phyloP scores from a whole-genome alignment of 306 rosid species.

The Cucurbita pepo region DNA sequence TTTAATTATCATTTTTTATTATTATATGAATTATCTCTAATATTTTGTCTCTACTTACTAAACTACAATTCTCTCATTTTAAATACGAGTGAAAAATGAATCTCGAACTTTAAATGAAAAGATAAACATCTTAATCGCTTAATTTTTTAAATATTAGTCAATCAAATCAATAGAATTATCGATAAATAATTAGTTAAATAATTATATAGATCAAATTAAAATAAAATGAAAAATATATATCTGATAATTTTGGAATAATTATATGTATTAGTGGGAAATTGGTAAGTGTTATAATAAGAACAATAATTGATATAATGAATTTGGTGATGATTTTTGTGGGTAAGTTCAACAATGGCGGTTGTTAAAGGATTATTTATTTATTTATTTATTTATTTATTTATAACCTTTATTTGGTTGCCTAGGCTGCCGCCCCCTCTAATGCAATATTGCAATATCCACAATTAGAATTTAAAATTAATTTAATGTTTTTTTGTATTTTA shows the following conservation, averaged over 20 bases:
- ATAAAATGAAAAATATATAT: neutral
- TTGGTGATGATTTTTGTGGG: neutral
- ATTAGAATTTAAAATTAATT: too few species aligned
- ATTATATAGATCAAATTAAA: neutral
- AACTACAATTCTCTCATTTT: too few species aligned
- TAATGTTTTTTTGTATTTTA: neutral
- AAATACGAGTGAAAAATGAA: too few species aligned
- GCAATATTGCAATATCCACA: neutral
- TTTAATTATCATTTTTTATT: too few species aligned
- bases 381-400: neutral
- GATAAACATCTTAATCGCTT: too few species aligned
- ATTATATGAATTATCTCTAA: too few species aligned
- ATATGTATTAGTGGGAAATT: neutral
- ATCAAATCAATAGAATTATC: too few species aligned
- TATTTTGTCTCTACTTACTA: too few species aligned
- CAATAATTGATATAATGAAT: neutral
- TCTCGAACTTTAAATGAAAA: too few species aligned
- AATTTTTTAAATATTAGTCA: too few species aligned
- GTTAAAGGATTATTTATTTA: neutral
- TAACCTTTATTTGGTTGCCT: neutral
- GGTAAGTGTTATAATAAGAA: neutral
- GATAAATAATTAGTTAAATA: too few species aligned
- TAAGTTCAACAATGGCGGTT: neutral
- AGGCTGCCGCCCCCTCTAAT: neutral
- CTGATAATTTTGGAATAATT: neutral